Conservation (phyloP, 352 stramenopile species). For the Globisporangium megalacanthum region DNA sequence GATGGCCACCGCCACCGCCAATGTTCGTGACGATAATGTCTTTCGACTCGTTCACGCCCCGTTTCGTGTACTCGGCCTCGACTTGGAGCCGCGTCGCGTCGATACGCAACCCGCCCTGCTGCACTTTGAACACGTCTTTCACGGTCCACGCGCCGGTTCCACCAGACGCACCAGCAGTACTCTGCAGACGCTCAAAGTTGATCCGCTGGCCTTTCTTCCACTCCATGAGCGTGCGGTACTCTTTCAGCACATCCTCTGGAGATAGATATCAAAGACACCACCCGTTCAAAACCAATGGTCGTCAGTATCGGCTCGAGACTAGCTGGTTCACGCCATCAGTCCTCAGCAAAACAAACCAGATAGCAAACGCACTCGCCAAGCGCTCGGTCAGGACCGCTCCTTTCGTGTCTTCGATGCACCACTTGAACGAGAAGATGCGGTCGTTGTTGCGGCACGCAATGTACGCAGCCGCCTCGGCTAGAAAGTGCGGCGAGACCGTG, state of each 20-base stretch:
- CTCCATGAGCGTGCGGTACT: conserved; percentile 45
- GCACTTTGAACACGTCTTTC: conserved; percentile 43
- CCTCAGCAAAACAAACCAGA: neutral
- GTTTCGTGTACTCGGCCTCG: conserved; percentile 62
- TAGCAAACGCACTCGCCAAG: conserved; percentile 46
- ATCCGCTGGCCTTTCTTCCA: conserved; percentile 66
- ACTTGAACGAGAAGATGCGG: conserved; percentile 77
- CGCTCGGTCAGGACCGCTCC: conserved; percentile 57
- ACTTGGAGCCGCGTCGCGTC: conserved; percentile 51
- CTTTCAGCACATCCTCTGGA: conserved; percentile 56
- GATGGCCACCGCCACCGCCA: conserved; percentile 2
- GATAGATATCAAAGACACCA: too few relatives aligned
- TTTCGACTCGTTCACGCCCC: conserved; percentile 58
- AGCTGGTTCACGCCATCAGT: neutral
- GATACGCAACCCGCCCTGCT: conserved; percentile 59
- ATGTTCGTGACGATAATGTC: conserved; percentile 31
- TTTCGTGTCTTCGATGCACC: conserved; percentile 50
- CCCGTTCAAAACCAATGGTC: neutral
- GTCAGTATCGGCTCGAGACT: neutral
- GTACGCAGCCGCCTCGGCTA: conserved; percentile 71
- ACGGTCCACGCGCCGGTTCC: conserved; percentile 25
- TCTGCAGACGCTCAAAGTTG: conserved; percentile 52
- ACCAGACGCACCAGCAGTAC: conserved; percentile 20
- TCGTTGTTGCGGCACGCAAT: conserved; percentile 70
- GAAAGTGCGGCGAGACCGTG: conserved; percentile 39